Base-by-base conservation (phyloP, 257 asterid genomes). In the Pogostemon cablin region DNA sequence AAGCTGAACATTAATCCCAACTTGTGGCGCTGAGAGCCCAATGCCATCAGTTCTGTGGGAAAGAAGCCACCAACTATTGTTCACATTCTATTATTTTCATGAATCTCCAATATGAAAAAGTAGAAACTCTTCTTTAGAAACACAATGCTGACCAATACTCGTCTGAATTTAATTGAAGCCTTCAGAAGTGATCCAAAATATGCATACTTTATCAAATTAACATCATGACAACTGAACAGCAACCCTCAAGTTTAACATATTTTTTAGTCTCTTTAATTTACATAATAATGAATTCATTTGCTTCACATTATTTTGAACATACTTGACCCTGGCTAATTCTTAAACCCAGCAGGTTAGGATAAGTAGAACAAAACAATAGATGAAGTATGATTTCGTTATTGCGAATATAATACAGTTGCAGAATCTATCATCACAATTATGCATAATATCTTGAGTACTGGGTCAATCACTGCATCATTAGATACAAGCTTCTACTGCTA, bases 1-100 rank as follows among this genome's bases (percentile, higher is more conserved):
- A 62, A 93, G 95, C 69, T 81, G 96, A 65, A 91, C 82, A 76
- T 89, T 91, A 17, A 87, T 83, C 70, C 98, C 99, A 67, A 95
- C 99, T 79, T 95, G 98, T 40, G 99, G 98, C 39, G 97, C 98
- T 3, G 98, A 84, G 52, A 95, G 93, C 79, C 99, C 99, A 68
- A 91, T 86, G 64, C 99, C 99, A 77, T 89, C 98, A 67, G 98
- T 91, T 83, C 98, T 91, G 92, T 80, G 75, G 69, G 81, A 75
- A 72, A 71, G 60, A 80, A 80, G 69, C 81, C 81, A 81, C 81
- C 65, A 75, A 79, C 47, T 58, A 82, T 64, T 75, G 78, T 84
- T 78, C 78, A 81, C 72, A 73, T 55, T 71, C 82, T 72, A 73
- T 66, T 63, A 72, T 59, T 71, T 61, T 48, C 75, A 82, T 48